A percentile compares a stretch with the other conserved stretches of the same genome.
These are phyloP conservation scores for Leccinum holopus DNA, from an alignment of 1,284 basidiomycete genomes.

Conservation along the genomic window DNA sequence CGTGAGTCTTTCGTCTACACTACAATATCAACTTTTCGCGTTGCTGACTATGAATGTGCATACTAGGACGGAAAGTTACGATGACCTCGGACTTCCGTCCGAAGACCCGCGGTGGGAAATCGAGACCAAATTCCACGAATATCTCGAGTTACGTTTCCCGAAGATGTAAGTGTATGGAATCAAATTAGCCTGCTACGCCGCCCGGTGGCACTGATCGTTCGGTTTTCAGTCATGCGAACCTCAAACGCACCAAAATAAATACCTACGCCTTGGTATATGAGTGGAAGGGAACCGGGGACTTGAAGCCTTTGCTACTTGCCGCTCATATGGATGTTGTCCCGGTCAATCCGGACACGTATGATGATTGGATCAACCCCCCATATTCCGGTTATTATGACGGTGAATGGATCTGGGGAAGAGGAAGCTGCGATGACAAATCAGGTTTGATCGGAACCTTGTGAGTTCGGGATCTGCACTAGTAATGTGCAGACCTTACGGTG, in stretches of 20 bases:
- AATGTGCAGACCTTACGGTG: not conserved
- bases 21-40: not conserved
- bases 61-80: constrained; percentile 34
- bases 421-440: not conserved
- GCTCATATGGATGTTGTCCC: constrained; percentile 61
- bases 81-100: constrained; percentile 41
- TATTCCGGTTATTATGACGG: constrained; percentile 38
- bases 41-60: not conserved
- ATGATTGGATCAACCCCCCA: constrained; percentile 53
- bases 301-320: constrained; percentile 63
- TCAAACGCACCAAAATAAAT: constrained; percentile 54
- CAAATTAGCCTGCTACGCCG: not conserved
- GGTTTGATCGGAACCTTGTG: not conserved
- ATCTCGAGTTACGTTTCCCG: constrained; percentile 42
- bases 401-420: not conserved
- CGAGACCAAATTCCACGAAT: constrained; percentile 43
- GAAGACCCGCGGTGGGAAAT: constrained; percentile 47
- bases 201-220: not conserved
- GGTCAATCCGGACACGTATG: constrained; percentile 50
- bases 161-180: constrained; percentile 33
- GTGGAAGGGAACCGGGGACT: constrained; percentile 54
- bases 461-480: not conserved
- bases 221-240: constrained; percentile 42
- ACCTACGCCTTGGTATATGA: constrained; percentile 62
- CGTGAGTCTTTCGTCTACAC: not conserved